Base-by-base conservation (phyloP, 2,329 filamentous ascomycete genomes). In the Monosporascus sp. region DNA sequence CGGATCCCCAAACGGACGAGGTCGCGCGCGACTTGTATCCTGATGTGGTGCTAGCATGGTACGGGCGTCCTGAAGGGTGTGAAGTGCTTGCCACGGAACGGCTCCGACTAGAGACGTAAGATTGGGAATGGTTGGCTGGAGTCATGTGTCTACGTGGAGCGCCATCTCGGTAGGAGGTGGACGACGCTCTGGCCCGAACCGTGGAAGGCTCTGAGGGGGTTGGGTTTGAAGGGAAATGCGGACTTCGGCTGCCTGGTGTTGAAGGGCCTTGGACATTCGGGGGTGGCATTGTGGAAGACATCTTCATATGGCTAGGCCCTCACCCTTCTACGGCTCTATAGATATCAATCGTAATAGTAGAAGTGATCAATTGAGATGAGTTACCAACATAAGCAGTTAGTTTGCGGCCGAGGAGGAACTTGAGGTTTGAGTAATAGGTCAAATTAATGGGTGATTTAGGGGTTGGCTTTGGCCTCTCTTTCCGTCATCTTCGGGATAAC, bases 1-100 rank as follows among this genome's bases (percentile, higher is more conserved):
- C 80, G 14, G 71, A 73, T 7, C 72, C 70, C 48, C 78, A 77
- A 7, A 79, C 60, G 7, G 74, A 71, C 55, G 57, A 69, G 4
- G 69, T 63, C 2, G 70, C 66, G 6, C 73, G 72, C 31, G 78
- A 79, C 50, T 71, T 76, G 41, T 76, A 73, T 8, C 75, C 73
- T 3, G 75, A 75, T 1, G 71, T 61, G 7, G 73, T 76, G n/a
- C 69, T 74, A 24, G 55, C 43, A 55, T 19, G 71, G 64, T 57
- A 60, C 11, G 54, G 58, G 3, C 57, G 60, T 11, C 55, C 50
- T 37, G 59, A 58, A 22, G 56, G 57, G 27, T 58, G 57, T 7
- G 65, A 66, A 45, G 59, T 57, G 37, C 63, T 68, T 24, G 66
- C 61, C n/a, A 61, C 52, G 41, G 67, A 65, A 37, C 54, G 61